Percentiles rank a stretch among this genome's conserved stretches.
Conservation (phyloP, 139 green algal genomes). For the Bryopsis sp. region DNA sequence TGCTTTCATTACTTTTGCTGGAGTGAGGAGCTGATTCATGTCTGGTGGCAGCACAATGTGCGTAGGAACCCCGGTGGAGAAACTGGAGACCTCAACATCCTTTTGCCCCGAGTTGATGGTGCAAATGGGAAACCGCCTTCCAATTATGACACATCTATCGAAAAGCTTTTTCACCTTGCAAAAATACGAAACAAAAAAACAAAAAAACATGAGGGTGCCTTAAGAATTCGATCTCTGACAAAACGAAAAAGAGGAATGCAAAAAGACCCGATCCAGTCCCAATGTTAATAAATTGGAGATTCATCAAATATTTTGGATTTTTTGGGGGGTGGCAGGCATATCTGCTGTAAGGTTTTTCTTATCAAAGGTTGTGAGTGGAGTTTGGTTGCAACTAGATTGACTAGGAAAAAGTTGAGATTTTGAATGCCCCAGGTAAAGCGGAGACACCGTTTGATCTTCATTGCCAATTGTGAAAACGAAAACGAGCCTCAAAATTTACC, state of each 20-base stretch:
- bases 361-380: too few relatives aligned
- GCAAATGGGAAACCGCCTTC: slow-evolving; percentile 45
- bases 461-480: neutral
- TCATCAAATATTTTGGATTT: neutral
- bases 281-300: neutral
- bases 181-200: neutral
- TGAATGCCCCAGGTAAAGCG: too few relatives aligned
- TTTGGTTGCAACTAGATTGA: too few relatives aligned
- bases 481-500: slow-evolving; percentile 22
- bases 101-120: slow-evolving; percentile 21
- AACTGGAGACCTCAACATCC: slow-evolving; percentile 43
- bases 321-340: too few relatives aligned
- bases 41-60: neutral
- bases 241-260: too few relatives aligned
- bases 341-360: too few relatives aligned
- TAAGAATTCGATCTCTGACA: too few relatives aligned
- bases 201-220: too few relatives aligned
- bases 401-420: too few relatives aligned
- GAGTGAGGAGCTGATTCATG: neutral
- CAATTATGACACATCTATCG: slow-evolving; percentile 32
- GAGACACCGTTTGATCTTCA: too few relatives aligned
- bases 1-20: neutral
- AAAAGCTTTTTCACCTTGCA: slow-evolving; percentile 37
- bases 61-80: slow-evolving; percentile 23
- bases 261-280: neutral